These are phyloP conservation scores for Triangularia verruculosa DNA, from an alignment of 2,329 filamentous ascomycete species.

Conservation along the genomic window DNA sequence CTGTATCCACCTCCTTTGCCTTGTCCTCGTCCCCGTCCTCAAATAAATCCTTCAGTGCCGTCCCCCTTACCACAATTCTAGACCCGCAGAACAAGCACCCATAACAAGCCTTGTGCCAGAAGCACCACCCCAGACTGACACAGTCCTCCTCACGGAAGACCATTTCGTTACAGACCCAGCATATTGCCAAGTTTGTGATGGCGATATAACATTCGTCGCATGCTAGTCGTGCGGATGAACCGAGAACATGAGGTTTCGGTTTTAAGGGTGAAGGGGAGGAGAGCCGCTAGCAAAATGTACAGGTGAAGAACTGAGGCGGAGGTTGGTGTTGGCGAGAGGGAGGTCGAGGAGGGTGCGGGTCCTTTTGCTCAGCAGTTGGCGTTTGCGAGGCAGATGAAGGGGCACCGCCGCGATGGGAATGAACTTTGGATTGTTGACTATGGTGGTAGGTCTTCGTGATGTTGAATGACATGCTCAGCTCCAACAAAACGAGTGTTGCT, in stretches of 20 bases:
- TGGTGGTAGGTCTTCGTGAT: neutral
- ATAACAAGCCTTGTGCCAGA: constrained; percentile 57
- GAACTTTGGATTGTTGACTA: neutral
- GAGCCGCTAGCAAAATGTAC: constrained; percentile 53
- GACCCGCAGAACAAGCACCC: constrained; percentile 53
- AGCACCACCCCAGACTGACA: constrained; percentile 59
- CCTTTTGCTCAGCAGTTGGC: neutral
- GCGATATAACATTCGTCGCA: constrained; percentile 47
- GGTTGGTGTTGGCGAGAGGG: neutral
- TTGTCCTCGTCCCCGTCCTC: constrained; percentile 15
- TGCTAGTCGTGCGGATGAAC: constrained; percentile 46
- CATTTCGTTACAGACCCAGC: constrained; percentile 56
- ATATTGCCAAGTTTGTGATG: constrained; percentile 53
- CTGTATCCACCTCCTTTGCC: constrained; percentile 42
- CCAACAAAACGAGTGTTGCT: neutral
- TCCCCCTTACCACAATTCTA: constrained; percentile 36
- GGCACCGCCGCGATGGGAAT: neutral
- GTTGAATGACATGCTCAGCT: neutral
- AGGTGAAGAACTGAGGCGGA: constrained; percentile 42
- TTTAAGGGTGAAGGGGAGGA: constrained; percentile 27
- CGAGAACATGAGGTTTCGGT: constrained; percentile 39
- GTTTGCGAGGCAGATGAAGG: neutral
- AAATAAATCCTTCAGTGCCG: constrained; percentile 37
- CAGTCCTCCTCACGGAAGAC: constrained; percentile 53
- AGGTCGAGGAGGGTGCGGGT: constrained; percentile 2